Base-by-base conservation (phyloP, 495 filamentous ascomycete genomes). In the Evansstolkia leycettana region DNA sequence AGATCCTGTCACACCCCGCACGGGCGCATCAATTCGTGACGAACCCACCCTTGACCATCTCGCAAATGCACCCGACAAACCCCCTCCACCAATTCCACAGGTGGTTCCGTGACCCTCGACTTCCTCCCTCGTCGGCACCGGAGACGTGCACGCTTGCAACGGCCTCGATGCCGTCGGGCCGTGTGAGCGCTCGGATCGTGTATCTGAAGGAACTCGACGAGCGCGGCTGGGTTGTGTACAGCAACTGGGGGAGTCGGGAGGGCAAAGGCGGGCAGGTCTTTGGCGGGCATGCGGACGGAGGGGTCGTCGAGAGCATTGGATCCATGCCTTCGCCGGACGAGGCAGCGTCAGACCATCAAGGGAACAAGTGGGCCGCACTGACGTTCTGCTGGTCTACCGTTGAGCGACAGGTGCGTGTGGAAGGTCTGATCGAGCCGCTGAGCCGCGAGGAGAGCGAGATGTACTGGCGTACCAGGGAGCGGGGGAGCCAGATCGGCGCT, bases 191-290 rank as follows among this genome's bases (percentile, higher is more conserved):
- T 7, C 82, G 90, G 31, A 70, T 80, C 40, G 85, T 98, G 35
- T 96, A 96, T 57, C 67, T 98, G 19, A 98, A 98, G 52, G 81
- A 87, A 54, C 46, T 70, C 0, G 65, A 70, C 51, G 57, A 70
- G 18, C 59, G 64, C 3, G 88, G 87, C 9, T 98, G 94, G 57
- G 83, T 94, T 17, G 67, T 96, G 9, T 98, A 96, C 60, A 82
- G 75, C 45, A 98, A 96, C 54, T 92, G 84, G 69, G 87, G 70
- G 18, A 95, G 64, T 43, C 52, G 60, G 4, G 60, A 64, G 33
- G 64, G 64, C 0, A 67, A 67, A 40, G 64, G 64, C 9, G 52
- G 43, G 17, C 61, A 67, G 37, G 58, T 67, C 0, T 67, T 65
- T 20, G 63, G 60, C 0, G 19, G 26, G 1, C 27, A 34, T 17